Base-by-base conservation (phyloP, 2,329 filamentous ascomycete species). In the Colletotrichum sublineola region DNA sequence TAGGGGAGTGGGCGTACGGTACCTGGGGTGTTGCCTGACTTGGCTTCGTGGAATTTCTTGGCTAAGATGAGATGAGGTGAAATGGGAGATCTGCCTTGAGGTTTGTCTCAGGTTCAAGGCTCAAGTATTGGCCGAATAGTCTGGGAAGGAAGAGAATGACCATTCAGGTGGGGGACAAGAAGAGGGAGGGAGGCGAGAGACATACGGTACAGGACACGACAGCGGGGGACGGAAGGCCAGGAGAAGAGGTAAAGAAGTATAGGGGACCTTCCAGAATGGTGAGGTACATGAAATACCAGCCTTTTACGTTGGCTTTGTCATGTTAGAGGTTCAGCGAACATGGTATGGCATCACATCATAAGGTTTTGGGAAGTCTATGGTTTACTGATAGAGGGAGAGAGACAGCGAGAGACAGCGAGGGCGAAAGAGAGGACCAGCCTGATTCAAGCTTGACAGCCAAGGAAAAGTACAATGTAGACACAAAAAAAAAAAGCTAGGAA, bases 51-150 rank as follows among this genome's bases (percentile, higher is more conserved):
- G 24, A n/a, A 44, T 20, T 62, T 40, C 64, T 65, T 71, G 64
- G 68, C 68, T 20, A 53, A 62, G 68, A 42, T 33, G 46, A 63
- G 64, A 52, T 38, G 55, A 66, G 20, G 68, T 58, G 68, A 58
- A 63, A 46, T 68, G 44, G 42, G 48, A 64, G 66, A 65, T 69
- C 69, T 56, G 53, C 46, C 60, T 71, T 56, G 66, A 61, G 60
- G 58, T 46, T 20, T 64, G 69, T 72, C 69, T 64, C 66, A 69
- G 66, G 66, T 58, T 50, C 66, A 55, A 72, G 58, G 60, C 44
- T 66, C 53, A 72, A 31, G 69, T 56, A 69, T 46, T 68, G 58
- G 38, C 31, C n/a, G n/a, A 18, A 53, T 24, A 42, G 38, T 63
- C 63, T 53, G 46, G 42, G 44, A n/a, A 29, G 18, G 42, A 29